A percentile compares a stretch with the other conserved stretches of the same genome.
phyloP scores from a whole-genome alignment of 768 basidiomycete genomes.

The Sarcomyxa edulis region DNA sequence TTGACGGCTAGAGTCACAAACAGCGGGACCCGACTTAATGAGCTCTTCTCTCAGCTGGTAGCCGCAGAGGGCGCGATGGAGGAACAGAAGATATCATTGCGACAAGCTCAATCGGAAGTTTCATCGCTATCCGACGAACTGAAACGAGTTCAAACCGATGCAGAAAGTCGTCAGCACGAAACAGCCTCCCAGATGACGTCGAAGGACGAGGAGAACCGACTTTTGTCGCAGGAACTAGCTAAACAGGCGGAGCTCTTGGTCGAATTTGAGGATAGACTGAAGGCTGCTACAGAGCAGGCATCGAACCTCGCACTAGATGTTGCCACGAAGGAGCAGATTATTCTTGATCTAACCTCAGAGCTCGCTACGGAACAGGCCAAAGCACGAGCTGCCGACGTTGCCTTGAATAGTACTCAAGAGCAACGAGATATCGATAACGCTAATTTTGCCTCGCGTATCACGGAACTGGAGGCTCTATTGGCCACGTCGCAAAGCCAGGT shows the following conservation, averaged over 20 bases:
- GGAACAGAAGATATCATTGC: too few species aligned
- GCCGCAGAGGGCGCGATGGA: too few species aligned
- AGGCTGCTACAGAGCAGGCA: too few species aligned
- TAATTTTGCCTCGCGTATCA: conserved; percentile 1
- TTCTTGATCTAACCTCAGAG: conserved; percentile 4
- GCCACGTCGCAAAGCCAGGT: background rate
- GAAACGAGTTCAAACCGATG: too few species aligned
- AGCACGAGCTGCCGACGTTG: conserved; percentile 4
- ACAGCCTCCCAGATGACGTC: too few species aligned
- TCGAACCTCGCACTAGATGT: conserved; percentile 8
- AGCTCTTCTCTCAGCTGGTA: too few species aligned
- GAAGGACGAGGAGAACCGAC: background rate
- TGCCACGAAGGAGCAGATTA: conserved; percentile 7
- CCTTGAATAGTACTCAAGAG: background rate
- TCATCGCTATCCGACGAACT: too few species aligned
- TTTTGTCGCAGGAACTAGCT: background rate
- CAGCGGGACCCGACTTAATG: too few species aligned
- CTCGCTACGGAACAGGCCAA: background rate
- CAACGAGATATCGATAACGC: conserved; percentile 2
- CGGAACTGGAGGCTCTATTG: background rate
- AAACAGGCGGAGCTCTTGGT: conserved; percentile 1
- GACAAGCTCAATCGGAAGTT: too few species aligned
- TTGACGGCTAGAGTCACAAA: too few species aligned
- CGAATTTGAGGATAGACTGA: conserved; percentile 2
- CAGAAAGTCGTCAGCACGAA: too few species aligned